Evolutionary conservation across 2,329 filamentous ascomycete genomes (phyloP).

Genomic region (Venturia carpophila): DNA sequence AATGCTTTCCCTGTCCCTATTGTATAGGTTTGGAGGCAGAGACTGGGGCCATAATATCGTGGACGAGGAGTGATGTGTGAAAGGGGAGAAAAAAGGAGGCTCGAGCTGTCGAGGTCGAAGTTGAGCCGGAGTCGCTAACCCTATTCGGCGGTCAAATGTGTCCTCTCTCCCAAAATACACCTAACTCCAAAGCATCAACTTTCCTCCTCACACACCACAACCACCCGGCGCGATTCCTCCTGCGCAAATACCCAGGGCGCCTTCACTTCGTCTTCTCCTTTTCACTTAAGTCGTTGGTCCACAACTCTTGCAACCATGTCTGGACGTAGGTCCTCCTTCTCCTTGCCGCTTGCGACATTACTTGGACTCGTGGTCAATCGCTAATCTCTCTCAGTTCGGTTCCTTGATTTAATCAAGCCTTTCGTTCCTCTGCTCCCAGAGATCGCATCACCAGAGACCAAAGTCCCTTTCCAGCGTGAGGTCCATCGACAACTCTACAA

Average conservation of each 20-base stretch:
- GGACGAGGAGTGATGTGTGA: not conserved
- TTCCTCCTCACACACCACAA: not conserved
- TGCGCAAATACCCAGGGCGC: not conserved
- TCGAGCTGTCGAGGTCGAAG: not conserved
- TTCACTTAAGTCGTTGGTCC: not conserved
- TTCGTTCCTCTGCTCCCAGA: slow-evolving; percentile 99
- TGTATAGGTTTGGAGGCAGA: not conserved
- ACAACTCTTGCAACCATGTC: slow-evolving; percentile 10
- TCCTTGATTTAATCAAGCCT: slow-evolving; percentile 98
- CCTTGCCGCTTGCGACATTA: not conserved
- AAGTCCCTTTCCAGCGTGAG: slow-evolving; percentile 94
- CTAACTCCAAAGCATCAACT: not conserved
- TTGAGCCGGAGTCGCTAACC: not conserved
- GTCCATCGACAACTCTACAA: slow-evolving; percentile 24
- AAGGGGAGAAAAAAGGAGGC: not conserved
- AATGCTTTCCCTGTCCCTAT: not conserved
- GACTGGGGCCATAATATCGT: not conserved
- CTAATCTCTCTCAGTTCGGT: slow-evolving; percentile 62
- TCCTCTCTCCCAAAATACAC: no score
- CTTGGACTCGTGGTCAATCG: not conserved
- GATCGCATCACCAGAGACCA: slow-evolving; percentile 97
- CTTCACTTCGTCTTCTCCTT: not conserved
- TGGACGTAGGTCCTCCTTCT: not conserved
- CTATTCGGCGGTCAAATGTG: not conserved
- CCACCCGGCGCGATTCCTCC: not conserved